Percentiles rank a stretch among this genome's conserved stretches.
Conservation (phyloP, 179 eudicot genomes). For the Camellia oleifera region DNA sequence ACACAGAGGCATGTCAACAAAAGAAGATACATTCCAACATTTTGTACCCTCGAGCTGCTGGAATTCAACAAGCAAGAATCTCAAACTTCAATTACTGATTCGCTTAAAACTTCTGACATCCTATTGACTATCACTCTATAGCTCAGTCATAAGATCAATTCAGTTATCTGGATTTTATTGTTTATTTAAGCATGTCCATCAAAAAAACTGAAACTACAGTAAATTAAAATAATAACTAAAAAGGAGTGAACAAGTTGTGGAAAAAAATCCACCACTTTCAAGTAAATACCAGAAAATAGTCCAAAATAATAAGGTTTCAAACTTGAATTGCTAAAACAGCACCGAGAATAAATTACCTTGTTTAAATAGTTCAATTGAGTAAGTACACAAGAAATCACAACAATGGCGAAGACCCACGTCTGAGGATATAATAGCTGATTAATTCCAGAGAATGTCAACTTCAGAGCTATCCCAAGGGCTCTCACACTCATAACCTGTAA, state of each 20-base stretch:
- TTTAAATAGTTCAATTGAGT: conserved; percentile 88
- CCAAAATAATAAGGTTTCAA: background rate
- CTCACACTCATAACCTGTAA: conserved; percentile 89
- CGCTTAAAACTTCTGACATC: too few species aligned
- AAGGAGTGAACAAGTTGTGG: background rate
- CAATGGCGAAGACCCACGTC: conserved; percentile 69
- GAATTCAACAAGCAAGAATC: too few species aligned
- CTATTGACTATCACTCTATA: too few species aligned
- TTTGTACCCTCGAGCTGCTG: too few species aligned
- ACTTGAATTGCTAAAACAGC: background rate
- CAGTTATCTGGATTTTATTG: background rate
- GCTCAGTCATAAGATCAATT: background rate
- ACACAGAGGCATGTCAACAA: too few species aligned
- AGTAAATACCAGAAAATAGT: background rate
- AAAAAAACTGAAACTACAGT: background rate
- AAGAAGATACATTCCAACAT: too few species aligned
- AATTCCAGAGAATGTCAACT: conserved; percentile 77
- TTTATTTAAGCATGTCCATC: background rate
- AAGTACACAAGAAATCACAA: conserved; percentile 59
- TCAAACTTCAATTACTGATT: too few species aligned
- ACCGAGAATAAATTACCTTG: conserved; percentile 44
- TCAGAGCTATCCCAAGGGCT: conserved; percentile 85
- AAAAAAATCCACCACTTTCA: background rate
- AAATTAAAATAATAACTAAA: background rate
- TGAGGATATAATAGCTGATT: conserved; percentile 79